Evolutionary conservation across 352 stramenopile genomes (phyloP).

Genomic region (Phytophthora multivora): DNA sequence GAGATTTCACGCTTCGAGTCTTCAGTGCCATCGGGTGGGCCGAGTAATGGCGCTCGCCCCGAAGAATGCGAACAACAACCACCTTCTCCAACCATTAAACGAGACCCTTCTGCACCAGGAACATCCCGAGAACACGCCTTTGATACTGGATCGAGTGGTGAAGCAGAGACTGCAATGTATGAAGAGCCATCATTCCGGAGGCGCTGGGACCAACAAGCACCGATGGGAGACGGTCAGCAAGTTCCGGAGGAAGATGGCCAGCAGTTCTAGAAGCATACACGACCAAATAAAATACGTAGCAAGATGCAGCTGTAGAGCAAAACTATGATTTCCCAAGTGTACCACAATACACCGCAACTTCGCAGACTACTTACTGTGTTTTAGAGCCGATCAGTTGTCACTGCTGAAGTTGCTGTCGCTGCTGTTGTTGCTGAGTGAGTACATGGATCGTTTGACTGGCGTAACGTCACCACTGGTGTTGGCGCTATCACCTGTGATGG

Average conservation of each 20-base stretch:
- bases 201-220: conserved; percentile 18
- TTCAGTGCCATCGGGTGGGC: conserved; percentile 45
- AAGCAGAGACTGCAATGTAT: conserved; percentile 2
- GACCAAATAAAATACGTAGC: not conserved
- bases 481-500: conserved; percentile 22
- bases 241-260: not conserved
- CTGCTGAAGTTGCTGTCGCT: conserved; percentile 54
- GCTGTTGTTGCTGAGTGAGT: conserved; percentile 64
- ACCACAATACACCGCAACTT: conserved; percentile 12
- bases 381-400: conserved; percentile 26
- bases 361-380: conserved; percentile 16
- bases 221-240: conserved; percentile 9
- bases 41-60: conserved; percentile 28
- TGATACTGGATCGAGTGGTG: conserved; percentile 1
- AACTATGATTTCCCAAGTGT: conserved; percentile 14
- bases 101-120: conserved; percentile 48
- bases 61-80: conserved; percentile 80
- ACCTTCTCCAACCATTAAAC: conserved; percentile 79
- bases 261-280: not conserved
- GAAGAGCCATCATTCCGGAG: conserved; percentile 11
- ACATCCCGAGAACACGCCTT: conserved; percentile 4
- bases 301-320: conserved; percentile 5
- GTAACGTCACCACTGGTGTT: conserved; percentile 35
- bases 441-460: conserved; percentile 57
- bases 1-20: conserved; percentile 87